phyloP scores from a whole-genome alignment of 768 basidiomycete genomes.

The Pholiota molesta region DNA sequence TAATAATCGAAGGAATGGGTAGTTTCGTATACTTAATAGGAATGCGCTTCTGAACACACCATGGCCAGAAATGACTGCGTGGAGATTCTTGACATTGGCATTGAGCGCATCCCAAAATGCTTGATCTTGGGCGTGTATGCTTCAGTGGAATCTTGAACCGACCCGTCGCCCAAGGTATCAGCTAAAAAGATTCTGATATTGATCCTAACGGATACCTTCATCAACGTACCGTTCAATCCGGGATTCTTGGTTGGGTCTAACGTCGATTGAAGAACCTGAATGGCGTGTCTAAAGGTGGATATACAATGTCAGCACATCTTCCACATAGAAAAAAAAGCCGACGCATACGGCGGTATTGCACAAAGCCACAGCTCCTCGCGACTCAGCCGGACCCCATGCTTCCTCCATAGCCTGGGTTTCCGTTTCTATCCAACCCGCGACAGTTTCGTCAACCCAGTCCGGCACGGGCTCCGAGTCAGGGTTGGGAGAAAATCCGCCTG shows the following conservation, averaged over 20 bases:
- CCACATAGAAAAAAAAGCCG: background rate
- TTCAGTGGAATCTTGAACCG: conserved; percentile 55
- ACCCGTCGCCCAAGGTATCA: conserved; percentile 56
- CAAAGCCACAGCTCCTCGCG: conserved; percentile 67
- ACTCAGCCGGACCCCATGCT: conserved; percentile 58
- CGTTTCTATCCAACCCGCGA: conserved; percentile 60
- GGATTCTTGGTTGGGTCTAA: conserved; percentile 41
- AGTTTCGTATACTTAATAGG: background rate
- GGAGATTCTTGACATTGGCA: conserved; percentile 61
- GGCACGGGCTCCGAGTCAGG: conserved; percentile 36
- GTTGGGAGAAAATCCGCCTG: conserved; percentile 55
- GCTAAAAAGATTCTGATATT: conserved; percentile 33
- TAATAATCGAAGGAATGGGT: conserved; percentile 21
- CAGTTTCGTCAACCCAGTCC: conserved; percentile 71
- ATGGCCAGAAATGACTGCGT: conserved; percentile 72
- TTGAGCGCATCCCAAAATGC: conserved; percentile 68
- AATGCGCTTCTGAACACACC: conserved; percentile 38
- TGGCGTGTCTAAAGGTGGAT: conserved; percentile 34
- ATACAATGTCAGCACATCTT: background rate
- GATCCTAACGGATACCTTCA: background rate
- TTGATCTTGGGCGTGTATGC: conserved; percentile 48
- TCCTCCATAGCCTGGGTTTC: conserved; percentile 58
- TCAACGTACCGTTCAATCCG: conserved; percentile 42
- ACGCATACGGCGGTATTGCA: conserved; percentile 74
- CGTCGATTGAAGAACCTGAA: conserved; percentile 37